Evolutionary conservation across 768 basidiomycete species (phyloP).

Genomic region (Rubroboletus satanas): DNA sequence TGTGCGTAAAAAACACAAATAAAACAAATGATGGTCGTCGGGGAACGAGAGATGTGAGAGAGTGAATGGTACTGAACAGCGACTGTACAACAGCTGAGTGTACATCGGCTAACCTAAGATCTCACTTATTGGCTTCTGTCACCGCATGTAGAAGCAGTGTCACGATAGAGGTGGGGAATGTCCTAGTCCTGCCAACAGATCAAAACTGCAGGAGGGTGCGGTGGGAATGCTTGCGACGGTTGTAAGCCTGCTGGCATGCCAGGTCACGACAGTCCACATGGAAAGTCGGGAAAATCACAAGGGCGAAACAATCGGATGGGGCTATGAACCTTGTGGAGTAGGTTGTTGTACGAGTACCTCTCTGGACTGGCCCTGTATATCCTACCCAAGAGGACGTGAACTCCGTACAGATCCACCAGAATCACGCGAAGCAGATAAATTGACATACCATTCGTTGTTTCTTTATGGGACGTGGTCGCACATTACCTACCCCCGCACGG

Average conservation of each 20-base stretch:
- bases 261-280: conserved; percentile 5
- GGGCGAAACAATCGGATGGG: background rate
- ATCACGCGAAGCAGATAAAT: background rate
- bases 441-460: conserved; percentile 66
- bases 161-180: background rate
- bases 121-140: conserved; percentile 13
- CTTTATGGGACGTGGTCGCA: conserved; percentile 67
- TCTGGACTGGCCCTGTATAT: conserved; percentile 59
- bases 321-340: conserved; percentile 64
- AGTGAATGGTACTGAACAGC: conserved; percentile 16
- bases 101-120: conserved; percentile 17
- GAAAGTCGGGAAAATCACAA: conserved; percentile 3
- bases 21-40: conserved; percentile 21
- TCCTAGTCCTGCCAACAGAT: conserved; percentile 7
- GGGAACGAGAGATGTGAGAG: conserved; percentile 16
- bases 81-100: conserved; percentile 23
- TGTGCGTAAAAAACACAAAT: conserved; percentile 19
- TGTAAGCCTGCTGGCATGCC: conserved; percentile 8
- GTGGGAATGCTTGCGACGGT: conserved; percentile 1
- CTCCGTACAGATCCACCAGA: background rate
- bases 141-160: conserved; percentile 7
- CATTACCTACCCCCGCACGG: conserved; percentile 54
- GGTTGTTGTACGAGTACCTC: conserved; percentile 66
- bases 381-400: conserved; percentile 37
- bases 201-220: conserved; percentile 8